Base-by-base conservation (phyloP, 2,329 filamentous ascomycete genomes). In the Fusarium napiforme region DNA sequence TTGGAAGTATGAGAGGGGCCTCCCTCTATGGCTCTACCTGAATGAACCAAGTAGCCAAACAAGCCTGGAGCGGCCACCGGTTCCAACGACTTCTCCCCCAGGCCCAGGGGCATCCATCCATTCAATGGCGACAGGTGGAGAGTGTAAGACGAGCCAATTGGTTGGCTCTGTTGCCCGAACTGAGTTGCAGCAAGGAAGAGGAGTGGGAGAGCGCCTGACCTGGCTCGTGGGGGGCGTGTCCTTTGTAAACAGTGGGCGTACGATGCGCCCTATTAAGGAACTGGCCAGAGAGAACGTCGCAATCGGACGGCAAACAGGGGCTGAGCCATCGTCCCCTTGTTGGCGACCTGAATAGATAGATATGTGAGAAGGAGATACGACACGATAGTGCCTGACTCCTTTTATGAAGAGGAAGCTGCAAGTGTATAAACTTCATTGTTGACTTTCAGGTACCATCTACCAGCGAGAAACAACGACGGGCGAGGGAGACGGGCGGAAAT, bases 31-130 rank as follows among this genome's bases (percentile, higher is more conserved):
- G 50, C 50, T 36, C 49, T 55, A 64, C 67, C 60, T 56, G 62
- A 77, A 70, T 66, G 73, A 76, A 76, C 76, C 73, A 77, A 75
- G 40, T 21, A 49, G 40, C 55, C 40, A 49, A 26, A 58, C 23
- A 66, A 71, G 65, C 63, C 57, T 75, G 67, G 73, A 46, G 64
- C 36, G 56, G 56, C 56, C 40, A 58, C 56, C 47, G 73, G 74
- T 78, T 78, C 76, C 68, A 78, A 78, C 76, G 74, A 72, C 76
- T 75, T 77, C 76, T 39, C 60, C 56, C 46, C 55, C 45, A 71
- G 65, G 56, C 60, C 56, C 52, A 50, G 60, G 56, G 61, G 60
- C 47, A 66, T 69, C 73, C 67, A 75, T 73, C 75, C 71, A 76
- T 72, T 75, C 61, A 67, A 75, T 70, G 66, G 71, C 63, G 56